Evolutionary conservation across 2,329 filamentous ascomycete species (phyloP), one percentile per base, ranked within the genome.

Genomic region (Penicillium sp.): DNA sequence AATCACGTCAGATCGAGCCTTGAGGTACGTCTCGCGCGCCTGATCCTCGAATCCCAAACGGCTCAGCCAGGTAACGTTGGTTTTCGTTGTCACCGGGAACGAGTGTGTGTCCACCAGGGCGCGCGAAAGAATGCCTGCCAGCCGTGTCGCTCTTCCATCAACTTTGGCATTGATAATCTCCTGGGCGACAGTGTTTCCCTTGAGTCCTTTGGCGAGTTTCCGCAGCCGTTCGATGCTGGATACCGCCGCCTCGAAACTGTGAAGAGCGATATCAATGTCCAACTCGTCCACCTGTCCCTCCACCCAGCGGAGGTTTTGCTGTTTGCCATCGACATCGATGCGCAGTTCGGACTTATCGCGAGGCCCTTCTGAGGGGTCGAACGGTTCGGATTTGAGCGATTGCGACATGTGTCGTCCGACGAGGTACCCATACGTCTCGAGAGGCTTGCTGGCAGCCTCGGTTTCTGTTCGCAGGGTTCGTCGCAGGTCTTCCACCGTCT

Each of bases 301-400:
- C 0, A 98, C 89, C 89, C 89, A 96, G 43, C 91, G 86, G 38
- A 98, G 78, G 64, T 93, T 96, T 65, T 97, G 89, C 67, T 96
- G 90, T 61, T 95, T 95, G 40, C 93, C 93, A 61, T 97, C 93
- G 11, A 95, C 88, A 60, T 98, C 93, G 56, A 98, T 90, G 45
- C 95, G 80, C 72, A 95, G 86, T 51, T 76, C 80, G 14, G 73
- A 72, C 31, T 74, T 73, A 65, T 94, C 87, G 63, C 89, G 89
- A 59, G 86, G 82, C 52, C 84, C 82, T 1, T 88, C 89, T 8
- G 89, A 70, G 6, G 81, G 85, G 62, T 93, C 88, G 11, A 95
- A 77, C 2, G 93, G 73, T 48, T 91, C 87, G 0, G 86, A 82
- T 67, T 90, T 89, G 61, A 88, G 85, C 20, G 90, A 75, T 28